phyloP scores from a whole-genome alignment of 305 asterid species.

The Striga hermonthica region DNA sequence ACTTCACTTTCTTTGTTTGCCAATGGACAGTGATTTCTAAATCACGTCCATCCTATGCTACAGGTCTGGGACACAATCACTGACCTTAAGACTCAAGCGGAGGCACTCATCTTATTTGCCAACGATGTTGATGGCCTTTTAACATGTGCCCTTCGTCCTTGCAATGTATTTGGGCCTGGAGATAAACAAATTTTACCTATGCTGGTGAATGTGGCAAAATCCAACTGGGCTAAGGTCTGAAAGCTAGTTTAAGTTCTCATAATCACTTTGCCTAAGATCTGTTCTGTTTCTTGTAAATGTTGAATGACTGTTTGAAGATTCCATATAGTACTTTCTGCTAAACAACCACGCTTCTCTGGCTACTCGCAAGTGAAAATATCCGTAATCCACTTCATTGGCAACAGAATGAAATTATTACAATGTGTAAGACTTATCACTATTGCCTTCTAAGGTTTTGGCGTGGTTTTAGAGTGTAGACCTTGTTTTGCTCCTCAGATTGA shows the following conservation, averaged over 20 bases:
- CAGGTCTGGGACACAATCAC: constrained; percentile 69
- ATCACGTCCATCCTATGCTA: constrained; percentile 27
- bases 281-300: no score
- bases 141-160: constrained; percentile 83
- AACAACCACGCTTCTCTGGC: no score
- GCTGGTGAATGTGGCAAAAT: constrained; percentile 55
- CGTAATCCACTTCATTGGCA: no score
- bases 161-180: constrained; percentile 79
- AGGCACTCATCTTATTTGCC: constrained; percentile 72
- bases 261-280: constrained; percentile 9
- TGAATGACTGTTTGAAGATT: no score
- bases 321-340: no score
- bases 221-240: constrained; percentile 74
- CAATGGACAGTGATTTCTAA: constrained; percentile 15
- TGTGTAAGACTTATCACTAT: no score
- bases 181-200: constrained; percentile 56
- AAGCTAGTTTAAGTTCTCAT: constrained; percentile 33
- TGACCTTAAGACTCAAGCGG: constrained; percentile 87
- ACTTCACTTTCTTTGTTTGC: constrained; percentile 28
- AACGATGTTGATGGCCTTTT: constrained; percentile 74
- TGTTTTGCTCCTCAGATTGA: no score
- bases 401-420: no score
- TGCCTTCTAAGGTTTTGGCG: no score
- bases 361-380: no score
- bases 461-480: no score